Conservation (phyloP, 257 asterid species). For the Eucommia ulmoides region DNA sequence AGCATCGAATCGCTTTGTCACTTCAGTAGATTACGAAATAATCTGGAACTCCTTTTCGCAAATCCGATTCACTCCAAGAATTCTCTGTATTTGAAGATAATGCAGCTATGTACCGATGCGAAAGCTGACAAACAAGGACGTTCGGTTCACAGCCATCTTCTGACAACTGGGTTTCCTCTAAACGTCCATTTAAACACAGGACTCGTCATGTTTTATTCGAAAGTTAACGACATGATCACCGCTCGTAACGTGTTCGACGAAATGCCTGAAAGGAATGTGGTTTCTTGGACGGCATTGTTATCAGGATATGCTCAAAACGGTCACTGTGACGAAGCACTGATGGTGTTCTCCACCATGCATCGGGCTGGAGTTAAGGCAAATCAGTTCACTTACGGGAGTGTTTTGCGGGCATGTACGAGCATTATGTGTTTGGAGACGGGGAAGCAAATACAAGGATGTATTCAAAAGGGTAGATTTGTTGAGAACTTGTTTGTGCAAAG, state of each 20-base stretch:
- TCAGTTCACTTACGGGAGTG: slow-evolving; percentile 53
- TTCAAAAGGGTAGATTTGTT: slow-evolving; percentile 30
- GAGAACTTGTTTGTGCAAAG: slow-evolving; percentile 40
- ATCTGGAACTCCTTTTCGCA: slow-evolving; percentile 4
- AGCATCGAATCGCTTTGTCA: slow-evolving; percentile 2
- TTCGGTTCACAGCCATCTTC: slow-evolving; percentile 24
- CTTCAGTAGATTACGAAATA: slow-evolving; percentile 1
- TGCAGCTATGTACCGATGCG: slow-evolving; percentile 25
- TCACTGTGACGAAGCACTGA: slow-evolving; percentile 24
- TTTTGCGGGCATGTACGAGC: slow-evolving; percentile 33
- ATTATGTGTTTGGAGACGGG: slow-evolving; percentile 25
- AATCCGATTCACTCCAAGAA: slow-evolving; percentile 12
- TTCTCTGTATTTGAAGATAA: slow-evolving; percentile 29
- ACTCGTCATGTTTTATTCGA: slow-evolving; percentile 34
- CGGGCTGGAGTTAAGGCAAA: slow-evolving; percentile 32
- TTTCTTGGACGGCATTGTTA: slow-evolving; percentile 51
- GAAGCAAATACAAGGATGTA: slow-evolving; percentile 39
- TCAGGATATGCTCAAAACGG: slow-evolving; percentile 36
- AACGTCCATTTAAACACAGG: slow-evolving; percentile 27
- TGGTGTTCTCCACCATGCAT: slow-evolving; percentile 30
- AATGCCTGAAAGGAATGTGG: slow-evolving; percentile 30
- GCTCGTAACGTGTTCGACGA: slow-evolving; percentile 33
- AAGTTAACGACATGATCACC: slow-evolving; percentile 15
- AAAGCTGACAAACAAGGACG: slow-evolving; percentile 22
- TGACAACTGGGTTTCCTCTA: slow-evolving; percentile 18